phyloP scores from a whole-genome alignment of 2,329 filamentous ascomycete species.

The Trematosphaeria pertusa region DNA sequence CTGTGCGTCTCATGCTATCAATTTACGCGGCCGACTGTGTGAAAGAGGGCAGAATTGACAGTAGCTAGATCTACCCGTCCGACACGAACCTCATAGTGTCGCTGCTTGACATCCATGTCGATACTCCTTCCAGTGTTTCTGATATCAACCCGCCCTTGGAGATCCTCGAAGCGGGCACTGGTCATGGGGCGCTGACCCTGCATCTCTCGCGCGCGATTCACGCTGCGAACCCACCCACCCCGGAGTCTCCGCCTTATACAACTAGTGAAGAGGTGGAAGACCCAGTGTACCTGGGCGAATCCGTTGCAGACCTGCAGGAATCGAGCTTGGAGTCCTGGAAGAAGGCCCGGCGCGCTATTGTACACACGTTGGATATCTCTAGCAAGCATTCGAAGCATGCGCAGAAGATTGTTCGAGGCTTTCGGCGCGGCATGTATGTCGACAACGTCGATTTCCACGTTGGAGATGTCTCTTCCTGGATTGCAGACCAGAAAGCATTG shows the following conservation, averaged over 20 bases:
- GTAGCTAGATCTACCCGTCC: slow-evolving; percentile 71
- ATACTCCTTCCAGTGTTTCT: slow-evolving; percentile 44
- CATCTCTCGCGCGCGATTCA: slow-evolving; percentile 79
- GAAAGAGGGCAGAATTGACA: slow-evolving; percentile 17
- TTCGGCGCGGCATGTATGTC: slow-evolving; percentile 73
- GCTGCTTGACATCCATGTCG: slow-evolving; percentile 75
- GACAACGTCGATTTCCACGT: slow-evolving; percentile 77
- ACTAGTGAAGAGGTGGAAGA: slow-evolving; percentile 34
- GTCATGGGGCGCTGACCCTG: slow-evolving; percentile 80
- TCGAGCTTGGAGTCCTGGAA: slow-evolving; percentile 46
- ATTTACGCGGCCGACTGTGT: neutral
- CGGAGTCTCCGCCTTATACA: slow-evolving; percentile 32
- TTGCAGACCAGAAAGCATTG: slow-evolving; percentile 55
- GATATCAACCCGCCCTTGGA: slow-evolving; percentile 61
- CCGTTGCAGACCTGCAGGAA: slow-evolving; percentile 39
- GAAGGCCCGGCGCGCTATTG: slow-evolving; percentile 65
- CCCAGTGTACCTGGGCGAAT: slow-evolving; percentile 40
- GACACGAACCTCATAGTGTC: slow-evolving; percentile 79
- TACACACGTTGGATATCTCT: slow-evolving; percentile 76
- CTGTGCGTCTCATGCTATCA: slow-evolving; percentile 57
- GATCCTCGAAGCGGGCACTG: slow-evolving; percentile 84
- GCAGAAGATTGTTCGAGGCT: slow-evolving; percentile 68
- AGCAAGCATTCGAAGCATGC: slow-evolving; percentile 69
- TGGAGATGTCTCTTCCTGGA: slow-evolving; percentile 69
- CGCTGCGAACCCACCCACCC: slow-evolving; percentile 68